Percentiles rank a stretch among this genome's conserved stretches.
phyloP scores from a whole-genome alignment of 192 early-diverging fungal species.

The Coemansia guatemalensis region DNA sequence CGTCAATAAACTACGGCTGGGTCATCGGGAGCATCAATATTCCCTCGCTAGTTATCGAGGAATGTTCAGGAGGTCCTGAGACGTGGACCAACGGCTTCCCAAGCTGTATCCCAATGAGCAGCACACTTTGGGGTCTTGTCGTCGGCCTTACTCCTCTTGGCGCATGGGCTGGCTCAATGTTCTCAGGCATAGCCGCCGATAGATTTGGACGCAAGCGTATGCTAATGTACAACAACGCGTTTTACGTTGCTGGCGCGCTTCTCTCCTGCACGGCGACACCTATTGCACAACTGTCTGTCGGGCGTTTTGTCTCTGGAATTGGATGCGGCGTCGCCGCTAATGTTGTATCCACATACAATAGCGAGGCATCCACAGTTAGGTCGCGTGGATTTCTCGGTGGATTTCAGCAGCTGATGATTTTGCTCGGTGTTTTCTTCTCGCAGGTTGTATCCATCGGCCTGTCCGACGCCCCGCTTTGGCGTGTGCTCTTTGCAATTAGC shows the following conservation, averaged over 20 bases:
- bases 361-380: conserved; percentile 68
- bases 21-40: conserved; percentile 56
- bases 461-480: conserved; percentile 66
- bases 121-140: conserved; percentile 59
- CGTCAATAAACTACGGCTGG: conserved; percentile 55
- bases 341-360: conserved; percentile 78
- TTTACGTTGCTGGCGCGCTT: conserved; percentile 63
- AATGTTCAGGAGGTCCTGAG: conserved; percentile 50
- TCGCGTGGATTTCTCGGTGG: conserved; percentile 74
- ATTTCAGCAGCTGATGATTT: conserved; percentile 82
- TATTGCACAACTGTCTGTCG: conserved; percentile 56
- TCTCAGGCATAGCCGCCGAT: conserved; percentile 64
- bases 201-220: conserved; percentile 66
- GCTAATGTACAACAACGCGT: conserved; percentile 66
- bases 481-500: conserved; percentile 66
- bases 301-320: conserved; percentile 74
- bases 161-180: conserved; percentile 72
- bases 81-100: conserved; percentile 55
- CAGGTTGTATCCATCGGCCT: conserved; percentile 67
- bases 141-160: conserved; percentile 65
- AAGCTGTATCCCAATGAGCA: conserved; percentile 69
- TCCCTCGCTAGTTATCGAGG: conserved; percentile 52
- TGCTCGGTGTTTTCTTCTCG: conserved; percentile 75
- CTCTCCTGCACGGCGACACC: conserved; percentile 61
- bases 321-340: conserved; percentile 74